Evolutionary conservation across 352 stramenopile genomes (phyloP).

Genomic region (Phytophthora meadii): DNA sequence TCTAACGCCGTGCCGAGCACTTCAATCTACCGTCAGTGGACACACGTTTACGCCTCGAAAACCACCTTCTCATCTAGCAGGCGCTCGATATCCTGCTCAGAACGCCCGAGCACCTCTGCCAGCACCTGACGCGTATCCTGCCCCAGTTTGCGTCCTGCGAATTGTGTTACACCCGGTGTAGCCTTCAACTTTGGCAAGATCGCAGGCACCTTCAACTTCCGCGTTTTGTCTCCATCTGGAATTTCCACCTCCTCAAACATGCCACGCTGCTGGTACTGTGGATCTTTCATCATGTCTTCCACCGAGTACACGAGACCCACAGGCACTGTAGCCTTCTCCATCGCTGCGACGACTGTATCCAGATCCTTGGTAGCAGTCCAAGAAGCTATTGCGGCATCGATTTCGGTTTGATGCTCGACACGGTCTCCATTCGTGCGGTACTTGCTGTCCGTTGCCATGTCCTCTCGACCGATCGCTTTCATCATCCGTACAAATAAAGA

Average conservation of each 20-base stretch:
- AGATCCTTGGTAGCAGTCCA: slow-evolving; percentile 65
- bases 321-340: slow-evolving; percentile 65
- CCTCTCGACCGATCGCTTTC: slow-evolving; percentile 65
- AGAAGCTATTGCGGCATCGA: slow-evolving; percentile 60
- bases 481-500: slow-evolving; percentile 85
- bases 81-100: slow-evolving; percentile 58
- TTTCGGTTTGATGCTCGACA: slow-evolving; percentile 63
- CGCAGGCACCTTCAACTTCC: slow-evolving; percentile 69
- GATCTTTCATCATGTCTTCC: slow-evolving; percentile 78
- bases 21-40: too few relatives aligned
- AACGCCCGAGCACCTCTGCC: slow-evolving; percentile 56
- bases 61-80: slow-evolving; percentile 67
- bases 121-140: slow-evolving; percentile 78
- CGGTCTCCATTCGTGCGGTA: slow-evolving; percentile 76
- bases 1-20: too few relatives aligned
- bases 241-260: slow-evolving; percentile 85
- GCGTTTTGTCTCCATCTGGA: slow-evolving; percentile 30
- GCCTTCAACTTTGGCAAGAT: slow-evolving; percentile 76
- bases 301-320: slow-evolving; percentile 84
- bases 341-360: slow-evolving; percentile 55
- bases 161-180: slow-evolving; percentile 69
- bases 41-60: slow-evolving; percentile 57
- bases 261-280: slow-evolving; percentile 71
- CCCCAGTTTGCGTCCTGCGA: slow-evolving; percentile 70
- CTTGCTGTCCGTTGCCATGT: slow-evolving; percentile 64